Evolutionary conservation across 495 filamentous ascomycete species (phyloP).

Genomic region (Entonaema liquescens): DNA sequence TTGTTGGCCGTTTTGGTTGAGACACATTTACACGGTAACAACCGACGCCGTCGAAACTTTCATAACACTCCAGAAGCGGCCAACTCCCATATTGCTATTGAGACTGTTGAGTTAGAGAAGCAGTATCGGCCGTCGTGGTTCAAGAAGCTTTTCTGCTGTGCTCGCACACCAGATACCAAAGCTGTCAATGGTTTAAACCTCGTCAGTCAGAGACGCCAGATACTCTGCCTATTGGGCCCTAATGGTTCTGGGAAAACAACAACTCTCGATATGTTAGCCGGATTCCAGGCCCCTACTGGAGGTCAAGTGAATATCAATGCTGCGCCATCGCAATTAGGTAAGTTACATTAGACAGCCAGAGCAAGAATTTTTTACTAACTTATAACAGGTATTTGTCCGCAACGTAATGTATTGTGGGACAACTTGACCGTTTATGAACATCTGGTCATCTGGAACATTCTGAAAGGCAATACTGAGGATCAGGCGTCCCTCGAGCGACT

Average conservation of each 20-base stretch:
- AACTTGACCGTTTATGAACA: slow-evolving; percentile 75
- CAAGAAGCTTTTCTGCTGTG: slow-evolving; percentile 57
- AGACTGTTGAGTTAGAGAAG: slow-evolving; percentile 32
- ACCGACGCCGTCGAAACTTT: slow-evolving; percentile 58
- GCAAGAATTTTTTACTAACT: neutral
- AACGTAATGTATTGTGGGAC: slow-evolving; percentile 81
- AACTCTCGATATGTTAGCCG: slow-evolving; percentile 76
- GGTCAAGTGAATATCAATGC: slow-evolving; percentile 67
- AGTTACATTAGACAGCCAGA: neutral
- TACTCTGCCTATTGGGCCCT: slow-evolving; percentile 74
- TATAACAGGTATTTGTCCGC: slow-evolving; percentile 71
- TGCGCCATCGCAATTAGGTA: slow-evolving; percentile 40
- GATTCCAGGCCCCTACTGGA: slow-evolving; percentile 66
- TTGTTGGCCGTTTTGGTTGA: slow-evolving; percentile 70
- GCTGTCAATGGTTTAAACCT: slow-evolving; percentile 71
- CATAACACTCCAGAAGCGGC: slow-evolving; percentile 16
- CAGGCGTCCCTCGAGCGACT: slow-evolving; percentile 59
- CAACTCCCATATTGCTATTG: slow-evolving; percentile 49
- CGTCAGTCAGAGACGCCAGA: slow-evolving; percentile 67
- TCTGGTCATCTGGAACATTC: slow-evolving; percentile 69
- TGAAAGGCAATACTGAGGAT: slow-evolving; percentile 65
- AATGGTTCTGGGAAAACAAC: slow-evolving; percentile 82
- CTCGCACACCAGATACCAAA: slow-evolving; percentile 59
- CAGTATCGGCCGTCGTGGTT: slow-evolving; percentile 68
- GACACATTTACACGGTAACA: slow-evolving; percentile 68